phyloP scores from a whole-genome alignment of 345 rosid species.

The Eucalyptus sp. region DNA sequence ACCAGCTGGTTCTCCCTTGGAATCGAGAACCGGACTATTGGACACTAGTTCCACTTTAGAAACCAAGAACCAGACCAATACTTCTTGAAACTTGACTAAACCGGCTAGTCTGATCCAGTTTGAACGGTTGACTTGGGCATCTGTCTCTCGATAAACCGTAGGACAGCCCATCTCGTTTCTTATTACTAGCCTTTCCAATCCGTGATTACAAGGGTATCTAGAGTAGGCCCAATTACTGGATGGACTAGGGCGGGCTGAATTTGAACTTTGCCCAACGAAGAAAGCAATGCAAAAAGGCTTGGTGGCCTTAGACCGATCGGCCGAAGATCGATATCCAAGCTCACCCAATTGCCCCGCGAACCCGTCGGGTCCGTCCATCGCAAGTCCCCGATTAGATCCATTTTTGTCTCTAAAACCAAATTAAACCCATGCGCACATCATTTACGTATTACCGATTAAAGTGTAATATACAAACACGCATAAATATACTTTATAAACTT shows the following conservation, averaged over 20 bases:
- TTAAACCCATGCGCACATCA: not conserved
- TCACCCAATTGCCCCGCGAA: not conserved
- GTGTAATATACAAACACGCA: no score
- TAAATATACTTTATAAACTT: not conserved
- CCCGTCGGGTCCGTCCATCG: not conserved
- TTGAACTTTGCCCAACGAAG: not conserved
- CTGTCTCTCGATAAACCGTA: no score
- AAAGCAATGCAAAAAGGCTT: not conserved
- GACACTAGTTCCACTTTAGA: no score
- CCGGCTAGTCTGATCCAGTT: rapidly evolving
- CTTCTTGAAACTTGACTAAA: no score
- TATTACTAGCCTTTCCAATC: not conserved
- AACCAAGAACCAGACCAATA: rapidly evolving
- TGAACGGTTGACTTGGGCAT: no score
- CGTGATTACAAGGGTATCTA: not conserved
- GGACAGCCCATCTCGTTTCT: no score
- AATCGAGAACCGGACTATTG: rapidly evolving
- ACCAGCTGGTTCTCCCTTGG: rapidly evolving
- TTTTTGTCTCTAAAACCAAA: not conserved
- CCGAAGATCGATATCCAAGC: not conserved
- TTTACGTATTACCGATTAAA: not conserved
- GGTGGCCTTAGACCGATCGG: not conserved
- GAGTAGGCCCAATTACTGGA: not conserved
- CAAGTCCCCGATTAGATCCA: not conserved
- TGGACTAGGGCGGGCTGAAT: not conserved